Conservation (phyloP, 768 basidiomycete genomes). For the Lactifluus echinatus region DNA sequence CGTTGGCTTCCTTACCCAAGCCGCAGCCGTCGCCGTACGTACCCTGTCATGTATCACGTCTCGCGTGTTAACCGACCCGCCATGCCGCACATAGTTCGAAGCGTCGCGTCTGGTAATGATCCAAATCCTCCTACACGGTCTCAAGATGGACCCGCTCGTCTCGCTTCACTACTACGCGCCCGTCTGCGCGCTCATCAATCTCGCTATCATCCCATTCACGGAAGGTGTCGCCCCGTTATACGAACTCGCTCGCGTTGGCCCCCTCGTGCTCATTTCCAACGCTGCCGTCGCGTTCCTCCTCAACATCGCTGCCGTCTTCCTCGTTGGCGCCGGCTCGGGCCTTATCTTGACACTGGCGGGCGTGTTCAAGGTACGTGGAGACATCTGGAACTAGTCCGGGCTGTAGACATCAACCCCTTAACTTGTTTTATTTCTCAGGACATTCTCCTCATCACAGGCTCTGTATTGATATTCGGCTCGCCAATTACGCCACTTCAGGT, state of each 20-base stretch:
- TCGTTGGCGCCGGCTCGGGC: slow-evolving; percentile 82
- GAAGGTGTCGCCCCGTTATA: slow-evolving; percentile 86
- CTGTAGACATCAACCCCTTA: background rate
- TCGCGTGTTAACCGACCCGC: background rate
- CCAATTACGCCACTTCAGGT: slow-evolving; percentile 76
- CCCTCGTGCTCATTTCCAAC: slow-evolving; percentile 69
- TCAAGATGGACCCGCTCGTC: slow-evolving; percentile 97
- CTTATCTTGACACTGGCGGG: slow-evolving; percentile 89
- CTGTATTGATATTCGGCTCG: slow-evolving; percentile 79
- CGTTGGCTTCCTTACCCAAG: slow-evolving; percentile 81
- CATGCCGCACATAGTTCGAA: slow-evolving; percentile 64
- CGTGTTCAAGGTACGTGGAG: slow-evolving; percentile 72
- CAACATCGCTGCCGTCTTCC: slow-evolving; percentile 90
- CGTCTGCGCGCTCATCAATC: slow-evolving; percentile 87
- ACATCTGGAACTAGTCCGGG: background rate
- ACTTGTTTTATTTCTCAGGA: slow-evolving; percentile 40
- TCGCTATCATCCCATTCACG: slow-evolving; percentile 79
- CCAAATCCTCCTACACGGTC: slow-evolving; percentile 84
- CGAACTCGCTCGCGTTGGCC: slow-evolving; percentile 43
- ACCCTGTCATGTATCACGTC: background rate
- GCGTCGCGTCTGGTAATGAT: slow-evolving; percentile 94
- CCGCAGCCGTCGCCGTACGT: slow-evolving; percentile 75
- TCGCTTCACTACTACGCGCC: slow-evolving; percentile 96
- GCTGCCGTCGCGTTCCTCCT: slow-evolving; percentile 81
- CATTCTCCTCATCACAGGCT: slow-evolving; percentile 88